Evolutionary conservation across 345 rosid genomes (phyloP), one percentile per base, ranked within the genome.

Genomic region (Lepidium sativum): DNA sequence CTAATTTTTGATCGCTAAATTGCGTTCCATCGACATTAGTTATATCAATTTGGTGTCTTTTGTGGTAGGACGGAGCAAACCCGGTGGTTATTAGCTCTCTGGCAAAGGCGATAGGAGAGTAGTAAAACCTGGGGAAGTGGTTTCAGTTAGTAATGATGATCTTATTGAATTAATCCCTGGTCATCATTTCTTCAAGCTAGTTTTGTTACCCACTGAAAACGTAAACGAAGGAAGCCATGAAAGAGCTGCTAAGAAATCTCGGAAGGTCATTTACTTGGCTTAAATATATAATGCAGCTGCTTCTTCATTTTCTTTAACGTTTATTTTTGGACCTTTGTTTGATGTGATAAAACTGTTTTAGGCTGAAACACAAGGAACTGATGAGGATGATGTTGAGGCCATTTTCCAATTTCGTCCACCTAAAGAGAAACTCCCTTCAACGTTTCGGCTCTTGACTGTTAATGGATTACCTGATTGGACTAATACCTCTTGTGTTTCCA

Each of bases 131-230:
- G 63, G 77, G 12, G 86, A 84, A 48, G 76, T 69, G 43, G 74
- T 63, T 48, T 51, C 69, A 11, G 67, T 90, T 64, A 17, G 12
- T 60, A 66, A 75, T 41, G 85, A 87, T 60, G 88, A 82, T 73
- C 50, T 90, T 66, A 77, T 87, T 62, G 99, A 92, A 80, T 61
- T 92, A 67, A 83, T 92, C 59, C 97, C 99, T 47, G 96, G 96
- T 60, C 77, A 76, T 50, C 90, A 87, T 70, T 77, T 82, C 63
- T 87, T 82, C 67, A 86, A 81, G 63, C 82, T 77, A 31, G 80
- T 81, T 9, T 56, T 72, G 25, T n/a, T 71, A 45, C 54, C 75
- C 42, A 43, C 18, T 37, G 77, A 64, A 18, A 44, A 18, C 27
- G 76, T 59, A 18, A 44, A 18, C 31, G 58, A 65, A 68, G 78